phyloP scores from a whole-genome alignment of 345 rosid genomes.

The Rhodamnia rubescens region DNA sequence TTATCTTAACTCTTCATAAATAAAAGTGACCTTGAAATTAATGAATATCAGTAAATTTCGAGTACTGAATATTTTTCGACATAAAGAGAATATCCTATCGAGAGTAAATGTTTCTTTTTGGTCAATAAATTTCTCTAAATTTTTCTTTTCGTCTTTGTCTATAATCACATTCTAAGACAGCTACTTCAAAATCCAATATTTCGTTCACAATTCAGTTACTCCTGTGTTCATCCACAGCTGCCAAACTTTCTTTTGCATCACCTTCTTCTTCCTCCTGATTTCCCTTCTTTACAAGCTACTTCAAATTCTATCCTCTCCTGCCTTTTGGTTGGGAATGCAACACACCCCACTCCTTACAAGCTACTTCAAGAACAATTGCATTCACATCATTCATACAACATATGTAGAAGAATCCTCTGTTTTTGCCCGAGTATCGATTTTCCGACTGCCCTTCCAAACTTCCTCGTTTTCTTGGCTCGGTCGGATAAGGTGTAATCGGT shows the following conservation, averaged over 20 bases:
- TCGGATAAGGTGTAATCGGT: not conserved
- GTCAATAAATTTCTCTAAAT: not conserved
- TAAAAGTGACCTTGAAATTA: not conserved
- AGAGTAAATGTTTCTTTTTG: too few species aligned
- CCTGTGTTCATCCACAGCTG: not conserved
- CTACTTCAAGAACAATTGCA: not conserved
- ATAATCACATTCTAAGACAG: not conserved
- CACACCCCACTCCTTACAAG: not conserved
- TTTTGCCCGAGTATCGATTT: not conserved
- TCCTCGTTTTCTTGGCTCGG: not conserved
- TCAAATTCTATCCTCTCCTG: not conserved
- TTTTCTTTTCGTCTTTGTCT: not conserved
- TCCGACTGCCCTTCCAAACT: not conserved
- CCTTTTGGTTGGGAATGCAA: not conserved
- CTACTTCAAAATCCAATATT: not conserved
- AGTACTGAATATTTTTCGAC: too few species aligned
- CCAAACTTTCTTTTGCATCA: not conserved
- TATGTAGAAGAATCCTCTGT: not conserved
- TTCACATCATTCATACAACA: not conserved
- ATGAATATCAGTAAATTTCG: not conserved
- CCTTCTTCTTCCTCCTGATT: not conserved
- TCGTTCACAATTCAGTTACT: not conserved
- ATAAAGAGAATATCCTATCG: too few species aligned
- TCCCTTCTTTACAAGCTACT: not conserved
- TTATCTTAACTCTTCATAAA: not conserved